Base-by-base conservation (phyloP, 2,329 filamentous ascomycete genomes). In the Aspergillus vadensis region DNA sequence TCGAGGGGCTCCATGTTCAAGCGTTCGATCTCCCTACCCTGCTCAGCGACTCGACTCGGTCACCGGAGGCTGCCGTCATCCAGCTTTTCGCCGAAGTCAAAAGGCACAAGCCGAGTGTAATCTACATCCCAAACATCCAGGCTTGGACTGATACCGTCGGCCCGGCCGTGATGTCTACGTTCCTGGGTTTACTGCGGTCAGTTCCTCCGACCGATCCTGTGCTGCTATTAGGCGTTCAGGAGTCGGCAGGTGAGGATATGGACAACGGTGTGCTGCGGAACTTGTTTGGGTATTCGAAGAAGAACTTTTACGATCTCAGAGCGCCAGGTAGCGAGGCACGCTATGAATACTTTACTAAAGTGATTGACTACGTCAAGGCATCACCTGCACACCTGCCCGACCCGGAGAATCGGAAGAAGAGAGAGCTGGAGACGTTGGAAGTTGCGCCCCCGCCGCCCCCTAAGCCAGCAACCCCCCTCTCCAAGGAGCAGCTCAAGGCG, bases 1-100 rank as follows among this genome's bases (percentile, higher is more conserved):
- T 99, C 57, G 95, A 99, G 77, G 92, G 93, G 25, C 84, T 98
- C 2, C 92, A 98, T 77, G 91, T 99, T 2, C 93, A 98, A 74
- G 92, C 90, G 57, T 96, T 99, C 74, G 96, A 97, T 75, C 83
- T 99, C 59, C 88, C 93, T 0, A 95, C 90, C 15, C 82, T 99
- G 59, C 83, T 96, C 61, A 91, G 90, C 59, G 95, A 99, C 72
- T 86, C 87, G 3, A 88, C 90, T 63, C 86, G 91, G 67, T 87
- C 91, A 1, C 85, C 90, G 15, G 95, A 98, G 79, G 91, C 95
- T 67, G 91, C 93, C 9, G 87, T 99, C 64, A 92, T 97, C 12
- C 89, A 93, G 66, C 83, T 96, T 7, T 98, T 99, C 72, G 88
- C 91, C 0, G 95, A 98, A 78, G 91, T 96, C 39, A 91, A 94